Conservation (phyloP, 805 yeast species). For the Saccharomycopsis guyanensis region DNA sequence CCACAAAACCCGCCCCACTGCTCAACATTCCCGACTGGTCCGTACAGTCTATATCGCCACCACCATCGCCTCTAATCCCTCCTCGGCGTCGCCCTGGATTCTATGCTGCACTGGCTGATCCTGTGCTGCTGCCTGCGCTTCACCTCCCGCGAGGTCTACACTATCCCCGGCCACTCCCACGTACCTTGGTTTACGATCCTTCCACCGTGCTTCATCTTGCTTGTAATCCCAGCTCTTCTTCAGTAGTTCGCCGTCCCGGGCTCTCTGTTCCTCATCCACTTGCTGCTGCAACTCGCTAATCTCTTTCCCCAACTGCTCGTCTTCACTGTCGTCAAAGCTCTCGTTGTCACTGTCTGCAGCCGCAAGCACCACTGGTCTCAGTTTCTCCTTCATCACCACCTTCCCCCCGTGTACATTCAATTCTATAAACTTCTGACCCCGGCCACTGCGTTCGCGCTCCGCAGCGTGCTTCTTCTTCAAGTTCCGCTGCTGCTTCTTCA, state of each 20-base stretch:
- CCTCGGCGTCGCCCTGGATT: too few species aligned
- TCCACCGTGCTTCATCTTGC: slow-evolving; percentile 47
- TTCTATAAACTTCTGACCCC: slow-evolving; percentile 67
- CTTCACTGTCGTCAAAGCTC: slow-evolving; percentile 26
- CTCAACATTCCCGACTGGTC: too few species aligned
- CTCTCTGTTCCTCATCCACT: slow-evolving; percentile 32
- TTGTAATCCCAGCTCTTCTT: slow-evolving; percentile 53
- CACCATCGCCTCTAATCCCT: neutral
- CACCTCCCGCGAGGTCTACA: too few species aligned
- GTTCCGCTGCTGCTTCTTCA: slow-evolving; percentile 78
- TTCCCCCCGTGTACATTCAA: slow-evolving; percentile 78
- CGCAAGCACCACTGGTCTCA: neutral
- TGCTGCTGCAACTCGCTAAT: slow-evolving; percentile 30
- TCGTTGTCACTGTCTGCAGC: slow-evolving; percentile 21
- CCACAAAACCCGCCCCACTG: too few species aligned
- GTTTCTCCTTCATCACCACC: slow-evolving; percentile 53
- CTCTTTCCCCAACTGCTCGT: slow-evolving; percentile 22
- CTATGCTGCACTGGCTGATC: too few species aligned
- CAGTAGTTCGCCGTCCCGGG: slow-evolving; percentile 27
- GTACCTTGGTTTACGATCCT: slow-evolving; percentile 25
- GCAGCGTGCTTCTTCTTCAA: slow-evolving; percentile 54
- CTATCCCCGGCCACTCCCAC: too few species aligned
- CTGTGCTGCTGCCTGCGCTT: too few species aligned
- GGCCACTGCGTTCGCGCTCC: slow-evolving; percentile 55
- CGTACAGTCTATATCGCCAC: neutral